Base-by-base conservation (phyloP, 352 stramenopile species). In the Globisporangium carolinianum region DNA sequence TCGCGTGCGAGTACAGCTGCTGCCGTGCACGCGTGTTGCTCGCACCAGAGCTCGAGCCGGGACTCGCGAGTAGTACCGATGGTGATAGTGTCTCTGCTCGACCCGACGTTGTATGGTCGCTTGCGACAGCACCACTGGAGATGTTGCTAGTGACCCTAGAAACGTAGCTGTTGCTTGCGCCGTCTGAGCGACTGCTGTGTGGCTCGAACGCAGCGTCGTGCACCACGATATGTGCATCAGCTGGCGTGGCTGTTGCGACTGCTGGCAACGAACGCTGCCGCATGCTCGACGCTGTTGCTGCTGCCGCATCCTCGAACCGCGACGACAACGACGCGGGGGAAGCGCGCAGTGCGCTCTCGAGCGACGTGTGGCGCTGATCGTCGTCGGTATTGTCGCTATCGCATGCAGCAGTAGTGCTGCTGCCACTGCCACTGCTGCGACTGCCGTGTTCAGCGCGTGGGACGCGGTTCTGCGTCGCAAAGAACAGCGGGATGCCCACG, bases 401-500 rank as follows among this genome's bases (percentile, higher is more conserved):
- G 24, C 10, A 15, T 32, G 32, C 41, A 58, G 53, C 18, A 47
- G 38, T 43, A 32, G 24, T 32, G 24, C 24, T 32, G 24, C 24
- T 32, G 24, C 24, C 24, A 47, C 42, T 47, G 42, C 10, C 14
- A 10, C 35, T 51, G 43, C 35, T 52, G 45, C 45, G 52, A 18
- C 39, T 56, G 49, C 5, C 4, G 37, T 77, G 69, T 2, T 85
- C 83, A 11, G 45, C 24, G 10, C 75, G 62, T 5, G 71, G 68
- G 4, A 76, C 64, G 17, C 81, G 73, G 5, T 57, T 67, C 58
- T 91, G 84, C 45, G 75, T 61, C 52, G 71, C 77, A 59, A 92
- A 91, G 60, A 86, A 90, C 8, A 83, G 68, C 15, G 84, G 84
- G 43, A 94, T 67, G 3, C 75, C 80, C 5, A 76, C 69, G 8